These are phyloP conservation scores for Russula vinacea DNA, from an alignment of 768 basidiomycete genomes.

Conservation along the genomic window DNA sequence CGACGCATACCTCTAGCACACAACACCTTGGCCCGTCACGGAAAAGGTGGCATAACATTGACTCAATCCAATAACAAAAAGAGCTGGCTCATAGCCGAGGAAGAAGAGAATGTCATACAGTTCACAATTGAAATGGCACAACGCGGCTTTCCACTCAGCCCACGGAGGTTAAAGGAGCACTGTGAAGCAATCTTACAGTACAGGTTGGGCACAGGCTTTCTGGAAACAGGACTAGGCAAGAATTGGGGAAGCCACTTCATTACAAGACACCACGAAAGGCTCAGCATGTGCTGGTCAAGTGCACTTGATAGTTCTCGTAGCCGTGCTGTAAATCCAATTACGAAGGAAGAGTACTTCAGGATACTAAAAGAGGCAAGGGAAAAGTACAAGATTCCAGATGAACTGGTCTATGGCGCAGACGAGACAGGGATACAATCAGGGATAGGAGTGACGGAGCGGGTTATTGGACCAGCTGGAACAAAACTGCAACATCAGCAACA, in stretches of 20 bases:
- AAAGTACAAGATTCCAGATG: slow-evolving; percentile 27
- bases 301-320: slow-evolving; percentile 39
- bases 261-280: slow-evolving; percentile 32
- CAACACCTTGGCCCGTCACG: too few species aligned
- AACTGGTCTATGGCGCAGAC: slow-evolving; percentile 39
- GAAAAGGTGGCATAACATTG: too few species aligned
- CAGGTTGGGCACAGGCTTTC: slow-evolving; percentile 16
- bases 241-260: slow-evolving; percentile 39
- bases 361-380: slow-evolving; percentile 35
- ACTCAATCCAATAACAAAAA: neutral
- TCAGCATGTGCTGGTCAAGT: slow-evolving; percentile 37
- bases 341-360: slow-evolving; percentile 38
- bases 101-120: neutral
- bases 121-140: neutral
- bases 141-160: neutral
- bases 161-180: slow-evolving; percentile 36
- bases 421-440: slow-evolving; percentile 38
- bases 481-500: slow-evolving; percentile 39
- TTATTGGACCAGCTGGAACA: slow-evolving; percentile 33
- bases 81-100: neutral
- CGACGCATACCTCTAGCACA: too few species aligned
- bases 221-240: slow-evolving; percentile 35
- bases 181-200: slow-evolving; percentile 34
- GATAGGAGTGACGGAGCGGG: slow-evolving; percentile 33
- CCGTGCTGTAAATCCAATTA: slow-evolving; percentile 39